These are phyloP conservation scores for Ogataea trehalophila DNA, from an alignment of 805 yeast species.

Conservation along the genomic window DNA sequence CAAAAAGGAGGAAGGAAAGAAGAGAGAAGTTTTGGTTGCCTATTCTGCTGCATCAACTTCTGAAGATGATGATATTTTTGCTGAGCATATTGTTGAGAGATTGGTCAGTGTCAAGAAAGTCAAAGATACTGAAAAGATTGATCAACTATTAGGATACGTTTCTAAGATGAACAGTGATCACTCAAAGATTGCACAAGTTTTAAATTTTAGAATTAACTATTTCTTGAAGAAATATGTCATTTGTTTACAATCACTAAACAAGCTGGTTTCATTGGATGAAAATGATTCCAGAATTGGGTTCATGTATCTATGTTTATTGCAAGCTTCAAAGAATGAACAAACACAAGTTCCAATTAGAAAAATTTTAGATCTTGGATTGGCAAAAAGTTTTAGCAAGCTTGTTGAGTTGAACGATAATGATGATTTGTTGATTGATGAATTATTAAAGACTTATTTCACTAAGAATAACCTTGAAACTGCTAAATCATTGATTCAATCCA, in stretches of 20 bases:
- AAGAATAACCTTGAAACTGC: slow-evolving; percentile 14
- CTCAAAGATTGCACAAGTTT: slow-evolving; percentile 31
- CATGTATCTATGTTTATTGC: slow-evolving; percentile 14
- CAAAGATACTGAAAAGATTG: slow-evolving; percentile 31
- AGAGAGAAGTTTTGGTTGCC: slow-evolving; percentile 48
- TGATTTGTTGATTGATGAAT: slow-evolving; percentile 7
- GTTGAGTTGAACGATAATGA: slow-evolving; percentile 7
- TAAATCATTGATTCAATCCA: slow-evolving; percentile 10
- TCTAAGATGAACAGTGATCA: slow-evolving; percentile 38
- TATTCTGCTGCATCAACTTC: slow-evolving; percentile 31
- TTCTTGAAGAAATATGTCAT: slow-evolving; percentile 39
- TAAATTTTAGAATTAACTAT: slow-evolving; percentile 33
- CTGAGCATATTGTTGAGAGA: slow-evolving; percentile 35
- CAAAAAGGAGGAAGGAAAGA: slow-evolving; percentile 53
- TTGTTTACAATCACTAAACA: slow-evolving; percentile 41
- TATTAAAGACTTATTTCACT: slow-evolving; percentile 15
- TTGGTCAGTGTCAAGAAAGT: slow-evolving; percentile 25
- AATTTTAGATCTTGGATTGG: slow-evolving; percentile 20
- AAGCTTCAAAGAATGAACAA: slow-evolving; percentile 7
- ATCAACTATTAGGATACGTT: slow-evolving; percentile 33
- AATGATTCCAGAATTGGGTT: slow-evolving; percentile 17
- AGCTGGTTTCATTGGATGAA: slow-evolving; percentile 15
- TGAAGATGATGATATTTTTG: slow-evolving; percentile 56
- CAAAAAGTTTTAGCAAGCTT: slow-evolving; percentile 15
- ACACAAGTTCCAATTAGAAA: slow-evolving; percentile 21